Base-by-base conservation (phyloP, 2,329 filamentous ascomycete species). In the Lasiodiplodia citricola region DNA sequence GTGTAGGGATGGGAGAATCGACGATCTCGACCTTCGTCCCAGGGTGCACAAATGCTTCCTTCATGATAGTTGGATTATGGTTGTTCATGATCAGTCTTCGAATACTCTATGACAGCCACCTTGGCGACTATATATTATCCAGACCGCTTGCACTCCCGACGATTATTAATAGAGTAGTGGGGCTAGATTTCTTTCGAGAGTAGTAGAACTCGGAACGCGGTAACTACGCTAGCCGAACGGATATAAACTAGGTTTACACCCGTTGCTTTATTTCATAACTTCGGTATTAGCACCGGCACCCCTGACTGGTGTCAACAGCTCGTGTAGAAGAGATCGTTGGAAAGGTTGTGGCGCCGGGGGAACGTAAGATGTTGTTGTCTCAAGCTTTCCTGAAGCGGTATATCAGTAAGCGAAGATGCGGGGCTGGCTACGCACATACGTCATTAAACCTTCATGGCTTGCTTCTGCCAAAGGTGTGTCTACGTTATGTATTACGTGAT, bases 21-120 rank as follows among this genome's bases (percentile, higher is more conserved):
- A 80, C 75, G 54, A 85, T 78, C 4, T 75, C 71, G 70, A 81
- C 79, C 47, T 71, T 73, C 4, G 75, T 70, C 3, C 54, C 65
- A 10, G 54, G 65, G 31, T 52, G 50, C 72, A 75, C 70, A 54
- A 75, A 71, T n/a, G 73, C 75, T 73, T 75, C 73, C 70, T 75
- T 76, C 74, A 75, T 75, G 10, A 14, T 69, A 25, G n/a, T 8
- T 47, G 18, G 41, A n/a, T 47, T n/a, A n/a, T 47, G 44, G 44
- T 16, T 10, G 44, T 21, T 4, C 21, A 21, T 16, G 44, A 21
- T n/a, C 44, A 16, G n/a, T 47, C 10, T 4, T 25, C 13, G 18
- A 23, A 21, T 16, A 47, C 11, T 25, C 11, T 13, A 14, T 7
- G 18, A 38, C 38, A 3, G 28, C 10, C 28, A n/a, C 35, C 37